Percentiles rank a stretch among this genome's conserved stretches.
These are phyloP conservation scores for Pichia paraexigua DNA, from an alignment of 805 yeast genomes.

Conservation along the genomic window DNA sequence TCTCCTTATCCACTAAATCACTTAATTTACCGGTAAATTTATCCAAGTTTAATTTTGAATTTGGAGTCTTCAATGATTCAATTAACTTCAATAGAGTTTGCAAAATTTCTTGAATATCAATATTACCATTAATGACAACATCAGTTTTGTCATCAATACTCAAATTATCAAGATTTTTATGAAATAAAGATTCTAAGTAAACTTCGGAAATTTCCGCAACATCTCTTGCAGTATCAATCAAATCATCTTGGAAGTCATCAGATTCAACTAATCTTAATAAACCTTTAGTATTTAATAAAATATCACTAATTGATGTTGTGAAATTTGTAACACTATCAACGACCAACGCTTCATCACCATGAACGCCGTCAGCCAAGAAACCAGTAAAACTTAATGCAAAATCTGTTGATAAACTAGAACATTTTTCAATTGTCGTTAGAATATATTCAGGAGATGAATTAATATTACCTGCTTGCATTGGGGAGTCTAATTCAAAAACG, in stretches of 20 bases:
- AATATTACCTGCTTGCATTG: constrained; percentile 76
- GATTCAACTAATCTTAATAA: constrained; percentile 45
- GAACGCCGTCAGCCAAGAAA: constrained; percentile 68
- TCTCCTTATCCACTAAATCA: constrained; percentile 63
- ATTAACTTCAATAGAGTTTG: constrained; percentile 49
- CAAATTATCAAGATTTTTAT: constrained; percentile 42
- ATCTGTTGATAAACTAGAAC: constrained; percentile 65
- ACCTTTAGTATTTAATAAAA: constrained; percentile 64
- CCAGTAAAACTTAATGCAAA: constrained; percentile 72
- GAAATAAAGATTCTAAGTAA: constrained; percentile 52
- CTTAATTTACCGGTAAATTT: constrained; percentile 46
- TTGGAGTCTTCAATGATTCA: constrained; percentile 41
- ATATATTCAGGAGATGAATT: constrained; percentile 65
- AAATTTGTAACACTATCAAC: constrained; percentile 58
- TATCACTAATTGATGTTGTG: constrained; percentile 52
- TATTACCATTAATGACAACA: constrained; percentile 64
- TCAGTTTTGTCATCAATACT: constrained; percentile 65
- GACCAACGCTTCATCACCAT: constrained; percentile 52
- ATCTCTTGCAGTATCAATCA: constrained; percentile 42
- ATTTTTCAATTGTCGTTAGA: constrained; percentile 60
- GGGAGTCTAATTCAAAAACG: constrained; percentile 61
- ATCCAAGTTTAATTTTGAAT: constrained; percentile 22
- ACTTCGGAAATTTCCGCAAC: constrained; percentile 54
- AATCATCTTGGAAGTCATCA: constrained; percentile 44
- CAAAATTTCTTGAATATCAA: constrained; percentile 63